Evolutionary conservation across 2,329 filamentous ascomycete genomes (phyloP).

Genomic region (Thielaviopsis ethacetica): DNA sequence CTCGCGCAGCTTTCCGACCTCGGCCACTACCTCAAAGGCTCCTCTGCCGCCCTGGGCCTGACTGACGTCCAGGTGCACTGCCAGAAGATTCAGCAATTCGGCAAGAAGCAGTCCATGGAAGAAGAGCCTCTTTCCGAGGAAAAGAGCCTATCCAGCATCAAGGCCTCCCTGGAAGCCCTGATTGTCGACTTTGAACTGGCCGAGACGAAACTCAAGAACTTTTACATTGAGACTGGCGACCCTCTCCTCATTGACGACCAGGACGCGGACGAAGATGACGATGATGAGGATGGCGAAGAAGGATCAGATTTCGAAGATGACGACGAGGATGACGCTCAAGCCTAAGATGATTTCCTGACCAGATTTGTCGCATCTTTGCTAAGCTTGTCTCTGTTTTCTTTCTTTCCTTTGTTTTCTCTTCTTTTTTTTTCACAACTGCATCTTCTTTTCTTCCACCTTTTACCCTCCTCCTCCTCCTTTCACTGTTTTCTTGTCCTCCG

Average conservation of each 20-base stretch:
- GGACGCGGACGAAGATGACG: slow-evolving; percentile 6
- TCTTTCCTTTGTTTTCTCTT: neutral
- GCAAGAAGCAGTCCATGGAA: slow-evolving; percentile 64
- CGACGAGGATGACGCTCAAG: slow-evolving; percentile 2
- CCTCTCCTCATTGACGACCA: neutral
- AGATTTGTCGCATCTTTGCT: neutral
- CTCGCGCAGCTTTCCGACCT: slow-evolving; percentile 63
- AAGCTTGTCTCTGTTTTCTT: neutral
- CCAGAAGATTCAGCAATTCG: slow-evolving; percentile 92
- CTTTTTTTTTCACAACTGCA: neutral
- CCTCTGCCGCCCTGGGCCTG: slow-evolving; percentile 82
- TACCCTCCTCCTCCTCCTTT: neutral
- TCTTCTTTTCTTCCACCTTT: neutral
- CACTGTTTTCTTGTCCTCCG: neutral
- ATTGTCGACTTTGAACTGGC: slow-evolving; percentile 64
- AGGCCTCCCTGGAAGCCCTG: slow-evolving; percentile 50
- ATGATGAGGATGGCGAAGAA: slow-evolving; percentile 8
- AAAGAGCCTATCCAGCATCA: slow-evolving; percentile 55
- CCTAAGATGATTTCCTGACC: slow-evolving; percentile 1
- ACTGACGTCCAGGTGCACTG: slow-evolving; percentile 83
- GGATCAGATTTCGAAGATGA: slow-evolving; percentile 3
- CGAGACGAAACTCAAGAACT: slow-evolving; percentile 51
- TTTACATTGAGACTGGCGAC: slow-evolving; percentile 29
- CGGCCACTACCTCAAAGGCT: slow-evolving; percentile 94
- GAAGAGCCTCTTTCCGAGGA: slow-evolving; percentile 49